These are phyloP conservation scores for Leccinum subatratum DNA, from an alignment of 1,284 basidiomycete species.

Conservation along the genomic window DNA sequence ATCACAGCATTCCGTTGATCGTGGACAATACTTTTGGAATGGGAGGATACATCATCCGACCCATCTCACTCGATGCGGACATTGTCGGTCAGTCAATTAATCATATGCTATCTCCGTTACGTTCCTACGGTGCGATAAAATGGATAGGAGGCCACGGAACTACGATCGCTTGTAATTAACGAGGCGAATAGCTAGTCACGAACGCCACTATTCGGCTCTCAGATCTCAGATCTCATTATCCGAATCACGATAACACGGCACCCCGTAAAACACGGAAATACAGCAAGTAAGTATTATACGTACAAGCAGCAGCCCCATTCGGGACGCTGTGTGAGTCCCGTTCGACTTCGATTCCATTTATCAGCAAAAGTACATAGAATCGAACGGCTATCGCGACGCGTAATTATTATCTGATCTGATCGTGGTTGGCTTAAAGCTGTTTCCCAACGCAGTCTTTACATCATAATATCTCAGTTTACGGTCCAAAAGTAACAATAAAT, in stretches of 20 bases:
- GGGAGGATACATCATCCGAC: slow-evolving; percentile 57
- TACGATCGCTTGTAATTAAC: slow-evolving; percentile 60
- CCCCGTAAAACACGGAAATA: neutral
- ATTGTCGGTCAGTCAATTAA: slow-evolving; percentile 54
- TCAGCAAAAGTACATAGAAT: neutral
- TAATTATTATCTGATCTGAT: neutral
- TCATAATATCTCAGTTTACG: neutral
- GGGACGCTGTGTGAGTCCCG: neutral
- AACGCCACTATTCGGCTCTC: neutral
- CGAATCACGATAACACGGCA: neutral
- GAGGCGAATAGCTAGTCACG: neutral
- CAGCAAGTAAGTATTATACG: neutral
- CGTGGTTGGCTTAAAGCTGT: neutral
- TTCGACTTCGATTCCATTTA: neutral
- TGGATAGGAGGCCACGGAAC: slow-evolving; percentile 92
- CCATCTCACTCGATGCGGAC: slow-evolving; percentile 78
- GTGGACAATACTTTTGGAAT: slow-evolving; percentile 92
- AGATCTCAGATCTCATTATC: neutral
- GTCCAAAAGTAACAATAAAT: neutral
- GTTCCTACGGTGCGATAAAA: slow-evolving; percentile 71
- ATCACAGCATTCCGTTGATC: slow-evolving; percentile 70
- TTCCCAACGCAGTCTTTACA: neutral
- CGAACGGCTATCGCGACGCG: neutral
- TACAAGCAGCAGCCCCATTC: neutral
- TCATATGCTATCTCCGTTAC: too few relatives aligned